Evolutionary conservation across 441 rosid genomes (phyloP).

Genomic region (Populus hybrid): DNA sequence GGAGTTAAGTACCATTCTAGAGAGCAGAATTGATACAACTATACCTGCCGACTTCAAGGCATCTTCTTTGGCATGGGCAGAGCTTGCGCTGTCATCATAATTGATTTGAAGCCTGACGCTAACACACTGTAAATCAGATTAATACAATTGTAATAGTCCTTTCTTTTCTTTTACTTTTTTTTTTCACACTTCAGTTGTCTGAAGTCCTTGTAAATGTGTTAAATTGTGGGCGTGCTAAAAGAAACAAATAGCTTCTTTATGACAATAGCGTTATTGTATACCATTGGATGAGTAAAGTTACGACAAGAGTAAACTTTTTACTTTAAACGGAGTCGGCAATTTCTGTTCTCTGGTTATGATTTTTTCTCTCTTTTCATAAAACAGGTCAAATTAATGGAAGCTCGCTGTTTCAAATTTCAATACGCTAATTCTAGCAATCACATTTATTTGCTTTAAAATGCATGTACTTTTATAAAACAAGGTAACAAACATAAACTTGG

Average conservation of each 20-base stretch:
- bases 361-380: neutral
- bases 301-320: slow-evolving; percentile 12
- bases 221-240: slow-evolving; percentile 15
- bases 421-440: neutral
- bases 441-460: too few relatives aligned
- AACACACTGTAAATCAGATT: slow-evolving; percentile 48
- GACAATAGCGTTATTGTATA: slow-evolving; percentile 28
- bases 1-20: slow-evolving; percentile 58
- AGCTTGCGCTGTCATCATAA: slow-evolving; percentile 82
- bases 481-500: too few relatives aligned
- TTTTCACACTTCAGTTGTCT: neutral
- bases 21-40: slow-evolving; percentile 73
- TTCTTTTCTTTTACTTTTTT: neutral
- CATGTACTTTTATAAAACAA: too few relatives aligned
- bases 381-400: neutral
- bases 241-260: slow-evolving; percentile 24
- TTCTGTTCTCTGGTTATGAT: neutral
- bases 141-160: slow-evolving; percentile 25
- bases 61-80: slow-evolving; percentile 97
- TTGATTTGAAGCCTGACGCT: slow-evolving; percentile 26
- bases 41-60: slow-evolving; percentile 72
- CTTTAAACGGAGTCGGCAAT: neutral
- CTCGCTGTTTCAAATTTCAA: neutral
- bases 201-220: slow-evolving; percentile 35
- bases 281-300: slow-evolving; percentile 31